These are phyloP conservation scores for Plasmodium relictum DNA, from an alignment of 169 alveolate genomes.

Conservation along the genomic window DNA sequence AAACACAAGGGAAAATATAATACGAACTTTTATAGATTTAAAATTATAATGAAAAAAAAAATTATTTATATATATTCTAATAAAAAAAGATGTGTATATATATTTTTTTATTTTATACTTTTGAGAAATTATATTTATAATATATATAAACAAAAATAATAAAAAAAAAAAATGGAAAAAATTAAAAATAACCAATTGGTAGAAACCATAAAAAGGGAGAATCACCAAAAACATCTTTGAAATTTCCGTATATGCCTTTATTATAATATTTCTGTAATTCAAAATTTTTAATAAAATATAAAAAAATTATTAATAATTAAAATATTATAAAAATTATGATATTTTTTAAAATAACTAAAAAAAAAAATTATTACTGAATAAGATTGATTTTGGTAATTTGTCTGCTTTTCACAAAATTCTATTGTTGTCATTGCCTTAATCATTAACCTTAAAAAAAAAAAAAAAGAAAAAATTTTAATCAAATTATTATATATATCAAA, in stretches of 20 bases:
- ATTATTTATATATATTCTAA: too few species aligned
- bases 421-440: constrained; percentile 88
- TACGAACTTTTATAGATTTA: too few species aligned
- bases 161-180: neutral
- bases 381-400: constrained; percentile 72
- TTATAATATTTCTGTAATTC: constrained; percentile 54
- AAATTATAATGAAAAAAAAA: too few species aligned
- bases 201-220: constrained; percentile 77
- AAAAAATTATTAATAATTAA: too few species aligned
- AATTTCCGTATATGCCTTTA: constrained; percentile 66
- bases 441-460: constrained; percentile 69
- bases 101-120: neutral
- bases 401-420: constrained; percentile 91
- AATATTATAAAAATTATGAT: too few species aligned
- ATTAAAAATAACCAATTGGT: constrained; percentile 65
- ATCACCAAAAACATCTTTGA: constrained; percentile 72
- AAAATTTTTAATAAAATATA: too few species aligned
- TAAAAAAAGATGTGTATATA: too few species aligned
- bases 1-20: too few species aligned
- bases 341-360: too few species aligned
- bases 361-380: constrained; percentile 49
- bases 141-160: too few species aligned
- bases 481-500: neutral
- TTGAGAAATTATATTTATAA: too few species aligned
- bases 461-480: constrained; percentile 14